These are phyloP conservation scores for Alternaria viburni DNA, from an alignment of 2,329 filamentous ascomycete genomes.

Conservation along the genomic window DNA sequence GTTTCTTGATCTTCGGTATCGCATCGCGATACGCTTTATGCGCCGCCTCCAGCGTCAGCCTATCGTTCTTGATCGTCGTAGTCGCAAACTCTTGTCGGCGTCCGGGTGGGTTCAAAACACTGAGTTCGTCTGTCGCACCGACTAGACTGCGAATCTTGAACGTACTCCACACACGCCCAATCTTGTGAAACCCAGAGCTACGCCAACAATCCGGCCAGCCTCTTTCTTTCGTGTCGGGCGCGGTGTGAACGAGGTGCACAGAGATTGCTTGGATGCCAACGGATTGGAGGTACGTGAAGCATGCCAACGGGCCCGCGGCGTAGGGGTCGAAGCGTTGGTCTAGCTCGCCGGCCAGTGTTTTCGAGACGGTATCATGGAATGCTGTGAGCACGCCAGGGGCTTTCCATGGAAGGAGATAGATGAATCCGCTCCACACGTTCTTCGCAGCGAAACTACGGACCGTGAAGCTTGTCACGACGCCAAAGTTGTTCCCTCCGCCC, in stretches of 20 bases:
- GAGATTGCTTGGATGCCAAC: constrained; percentile 58
- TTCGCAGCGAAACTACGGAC: constrained; percentile 20
- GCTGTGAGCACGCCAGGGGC: constrained; percentile 11
- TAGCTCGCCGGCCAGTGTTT: constrained; percentile 2
- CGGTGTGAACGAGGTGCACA: constrained; percentile 53
- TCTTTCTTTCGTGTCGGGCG: constrained; percentile 23
- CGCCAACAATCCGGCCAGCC: constrained; percentile 42
- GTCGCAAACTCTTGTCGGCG: constrained; percentile 41
- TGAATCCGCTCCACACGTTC: constrained; percentile 45
- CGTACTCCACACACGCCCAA: constrained; percentile 47
- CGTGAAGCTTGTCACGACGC: constrained; percentile 43
- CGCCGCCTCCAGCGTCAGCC: constrained; percentile 32
- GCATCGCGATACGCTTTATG: constrained; percentile 38
- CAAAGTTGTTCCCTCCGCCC: constrained; percentile 48
- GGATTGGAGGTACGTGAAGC: constrained; percentile 64
- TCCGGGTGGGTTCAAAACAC: constrained; percentile 16
- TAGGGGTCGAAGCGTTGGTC: constrained; percentile 44
- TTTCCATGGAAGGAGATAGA: constrained; percentile 22
- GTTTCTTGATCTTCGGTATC: constrained; percentile 28
- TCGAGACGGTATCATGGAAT: constrained; percentile 6
- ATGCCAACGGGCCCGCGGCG: constrained; percentile 59
- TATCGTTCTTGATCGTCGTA: constrained; percentile 48
- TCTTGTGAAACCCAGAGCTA: constrained; percentile 34
- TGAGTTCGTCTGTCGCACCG: constrained; percentile 45
- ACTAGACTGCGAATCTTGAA: constrained; percentile 40